These are phyloP conservation scores for Alternaria rosae DNA, from an alignment of 2,329 filamentous ascomycete genomes.

Conservation along the genomic window DNA sequence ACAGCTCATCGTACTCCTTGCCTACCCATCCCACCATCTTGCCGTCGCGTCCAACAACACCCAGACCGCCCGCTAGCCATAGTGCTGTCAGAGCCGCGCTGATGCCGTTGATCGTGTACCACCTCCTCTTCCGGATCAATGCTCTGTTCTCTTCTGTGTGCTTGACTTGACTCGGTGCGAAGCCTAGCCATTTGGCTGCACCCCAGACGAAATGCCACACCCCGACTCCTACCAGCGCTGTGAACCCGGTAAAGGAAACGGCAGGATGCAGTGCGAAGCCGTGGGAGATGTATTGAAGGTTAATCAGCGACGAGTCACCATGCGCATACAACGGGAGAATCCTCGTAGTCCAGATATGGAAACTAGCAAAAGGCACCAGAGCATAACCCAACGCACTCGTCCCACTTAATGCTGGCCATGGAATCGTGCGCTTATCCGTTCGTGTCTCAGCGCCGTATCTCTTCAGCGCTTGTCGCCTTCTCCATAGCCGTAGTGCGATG, in stretches of 20 bases:
- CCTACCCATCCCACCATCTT: slow-evolving; percentile 78
- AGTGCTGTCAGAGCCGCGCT: slow-evolving; percentile 65
- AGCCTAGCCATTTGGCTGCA: slow-evolving; percentile 79
- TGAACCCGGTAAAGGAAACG: slow-evolving; percentile 73
- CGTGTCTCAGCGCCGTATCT: slow-evolving; percentile 76
- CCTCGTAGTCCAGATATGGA: slow-evolving; percentile 80
- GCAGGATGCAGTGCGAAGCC: slow-evolving; percentile 77
- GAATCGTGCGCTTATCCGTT: slow-evolving; percentile 56
- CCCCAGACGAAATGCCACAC: slow-evolving; percentile 86
- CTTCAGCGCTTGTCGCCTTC: slow-evolving; percentile 72
- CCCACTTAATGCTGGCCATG: slow-evolving; percentile 76
- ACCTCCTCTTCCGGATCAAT: slow-evolving; percentile 67
- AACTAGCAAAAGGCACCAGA: slow-evolving; percentile 69
- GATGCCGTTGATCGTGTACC: slow-evolving; percentile 74
- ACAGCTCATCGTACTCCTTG: slow-evolving; percentile 79
- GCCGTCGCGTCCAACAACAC: slow-evolving; percentile 77
- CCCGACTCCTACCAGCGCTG: slow-evolving; percentile 70
- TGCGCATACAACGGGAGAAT: slow-evolving; percentile 77
- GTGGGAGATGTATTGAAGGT: slow-evolving; percentile 83
- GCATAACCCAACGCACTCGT: slow-evolving; percentile 77
- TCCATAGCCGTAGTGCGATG: slow-evolving; percentile 76
- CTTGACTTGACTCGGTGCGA: slow-evolving; percentile 64
- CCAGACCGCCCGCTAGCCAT: slow-evolving; percentile 86
- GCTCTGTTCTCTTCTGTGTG: slow-evolving; percentile 58
- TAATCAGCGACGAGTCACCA: slow-evolving; percentile 85